phyloP scores from a whole-genome alignment of 2,329 filamentous ascomycete species.

The Talaromyces sp. region DNA sequence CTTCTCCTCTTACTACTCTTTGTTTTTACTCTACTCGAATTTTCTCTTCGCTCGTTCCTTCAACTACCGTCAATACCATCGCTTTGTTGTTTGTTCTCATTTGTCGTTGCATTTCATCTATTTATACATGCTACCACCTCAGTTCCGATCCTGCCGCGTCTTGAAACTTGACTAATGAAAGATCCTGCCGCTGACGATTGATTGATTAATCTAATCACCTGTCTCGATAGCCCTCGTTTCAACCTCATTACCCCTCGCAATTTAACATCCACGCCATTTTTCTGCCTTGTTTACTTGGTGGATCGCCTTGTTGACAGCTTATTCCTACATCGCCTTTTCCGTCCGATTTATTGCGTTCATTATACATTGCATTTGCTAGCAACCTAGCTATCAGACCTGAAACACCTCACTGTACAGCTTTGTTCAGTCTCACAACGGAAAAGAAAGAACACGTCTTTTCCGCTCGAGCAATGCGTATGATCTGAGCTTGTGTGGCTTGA shows the following conservation, averaged over 20 bases:
- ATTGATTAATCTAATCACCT: conserved; percentile 10
- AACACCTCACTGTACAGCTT: neutral
- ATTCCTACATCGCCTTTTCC: neutral
- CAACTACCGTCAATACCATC: neutral
- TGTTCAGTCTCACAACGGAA: neutral
- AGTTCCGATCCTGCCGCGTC: conserved; percentile 13
- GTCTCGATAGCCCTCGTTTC: conserved; percentile 10
- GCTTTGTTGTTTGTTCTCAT: neutral
- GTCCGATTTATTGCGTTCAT: conserved; percentile 1
- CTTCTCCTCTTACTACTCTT: neutral
- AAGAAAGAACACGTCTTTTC: neutral
- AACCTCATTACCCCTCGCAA: conserved; percentile 17
- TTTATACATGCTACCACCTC: neutral
- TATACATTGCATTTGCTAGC: neutral
- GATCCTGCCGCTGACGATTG: conserved; percentile 13
- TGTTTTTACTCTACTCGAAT: neutral
- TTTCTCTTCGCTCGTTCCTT: neutral
- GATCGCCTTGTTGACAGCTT: neutral
- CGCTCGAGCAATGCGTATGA: conserved; percentile 20
- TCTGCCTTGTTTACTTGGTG: neutral
- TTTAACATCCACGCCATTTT: neutral
- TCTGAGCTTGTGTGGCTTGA: conserved; percentile 20
- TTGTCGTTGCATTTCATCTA: neutral
- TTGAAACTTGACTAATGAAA: conserved; percentile 18
- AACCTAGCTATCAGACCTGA: neutral